A percentile compares a stretch with the other conserved stretches of the same genome.
These are phyloP conservation scores for Lachnum nothofagi DNA, from an alignment of 2,329 filamentous ascomycete genomes.

Conservation along the genomic window DNA sequence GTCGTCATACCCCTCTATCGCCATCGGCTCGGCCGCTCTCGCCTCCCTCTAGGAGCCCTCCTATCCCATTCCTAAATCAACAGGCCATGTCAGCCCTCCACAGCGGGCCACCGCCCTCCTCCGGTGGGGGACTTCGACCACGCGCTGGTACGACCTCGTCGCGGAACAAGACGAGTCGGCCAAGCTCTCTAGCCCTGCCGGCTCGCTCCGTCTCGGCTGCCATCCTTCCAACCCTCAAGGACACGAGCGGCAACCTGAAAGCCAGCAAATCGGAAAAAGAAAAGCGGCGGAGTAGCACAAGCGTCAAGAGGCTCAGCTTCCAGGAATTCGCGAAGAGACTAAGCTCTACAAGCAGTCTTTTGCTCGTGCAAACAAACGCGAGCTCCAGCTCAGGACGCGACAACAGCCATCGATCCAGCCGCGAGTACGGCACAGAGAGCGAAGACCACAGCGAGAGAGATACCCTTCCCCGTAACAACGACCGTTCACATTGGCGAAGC, in stretches of 20 bases:
- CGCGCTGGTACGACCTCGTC: slow-evolving; percentile 23
- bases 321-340: slow-evolving; percentile 56
- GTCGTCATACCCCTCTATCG: slow-evolving; percentile 20
- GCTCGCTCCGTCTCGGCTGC: slow-evolving; percentile 27
- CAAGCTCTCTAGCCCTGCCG: slow-evolving; percentile 27
- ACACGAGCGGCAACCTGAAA: slow-evolving; percentile 16
- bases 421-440: slow-evolving; percentile 21
- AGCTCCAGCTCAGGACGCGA: slow-evolving; percentile 26
- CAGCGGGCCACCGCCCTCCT: slow-evolving; percentile 7
- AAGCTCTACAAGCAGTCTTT: slow-evolving; percentile 55
- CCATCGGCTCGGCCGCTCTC: slow-evolving; percentile 20
- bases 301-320: slow-evolving; percentile 55
- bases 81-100: slow-evolving; percentile 30
- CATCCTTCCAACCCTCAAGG: slow-evolving; percentile 19
- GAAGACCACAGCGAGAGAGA: slow-evolving; percentile 4
- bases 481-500: slow-evolving; percentile 48
- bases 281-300: slow-evolving; percentile 50
- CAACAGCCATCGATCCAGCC: slow-evolving; percentile 22
- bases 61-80: slow-evolving; percentile 27
- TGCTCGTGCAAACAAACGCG: slow-evolving; percentile 54
- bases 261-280: slow-evolving; percentile 20
- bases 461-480: slow-evolving; percentile 40
- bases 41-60: slow-evolving; percentile 20
- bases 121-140: slow-evolving; percentile 21
- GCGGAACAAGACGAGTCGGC: slow-evolving; percentile 19